Base-by-base conservation (phyloP, 106 monocot species). In the Phalaenopsis aphrodite region DNA sequence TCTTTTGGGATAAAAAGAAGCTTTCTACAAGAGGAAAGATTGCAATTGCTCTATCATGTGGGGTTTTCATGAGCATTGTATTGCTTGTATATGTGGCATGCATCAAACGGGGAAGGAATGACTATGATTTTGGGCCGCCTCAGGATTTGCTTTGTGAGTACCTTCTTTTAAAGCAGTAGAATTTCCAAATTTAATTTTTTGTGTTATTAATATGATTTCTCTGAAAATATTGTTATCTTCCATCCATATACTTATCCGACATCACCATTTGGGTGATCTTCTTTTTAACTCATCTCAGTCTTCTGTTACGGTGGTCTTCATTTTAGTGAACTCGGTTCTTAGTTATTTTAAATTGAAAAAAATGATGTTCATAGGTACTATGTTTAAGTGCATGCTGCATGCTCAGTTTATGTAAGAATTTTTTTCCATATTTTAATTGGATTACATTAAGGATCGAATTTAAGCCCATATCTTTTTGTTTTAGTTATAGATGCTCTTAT, bases 71-170 rank as follows among this genome's bases (percentile, higher is more conserved):
- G 12, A 41, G 66, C 42, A 56, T 91, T 56, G 41, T 87, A 61
- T 78, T 95, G 42, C 37, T 87, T 24, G 49, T 91, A 42, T 99
- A 93, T 80, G 78, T 93, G 81, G 80, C 83, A 56, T 99, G 87
- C 75, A 74, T 89, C 56, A 86, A 84, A 85, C 84, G 89, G 79
- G 81, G 88, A 87, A 84, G 85, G 24, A 79, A 99, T 84, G 93
- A 99, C 55, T 99, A 99, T 87, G 99, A 95, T 75, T 99, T 99
- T 85, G 99, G 83, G 43, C 93, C 90, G 77, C 89, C 99, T 43
- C 94, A 99, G 77, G 95, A 99, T 83, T 81, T 98, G 11, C 87
- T 85, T 10, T 95, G 99, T 99, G 76, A 98, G 98, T 84, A 76
- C 37, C 4, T 36, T 42, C 4, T 58, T 14, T 41, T 78, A n/a